phyloP scores from a whole-genome alignment of 2,329 filamentous ascomycete species.

The Calonectria leucothoes region DNA sequence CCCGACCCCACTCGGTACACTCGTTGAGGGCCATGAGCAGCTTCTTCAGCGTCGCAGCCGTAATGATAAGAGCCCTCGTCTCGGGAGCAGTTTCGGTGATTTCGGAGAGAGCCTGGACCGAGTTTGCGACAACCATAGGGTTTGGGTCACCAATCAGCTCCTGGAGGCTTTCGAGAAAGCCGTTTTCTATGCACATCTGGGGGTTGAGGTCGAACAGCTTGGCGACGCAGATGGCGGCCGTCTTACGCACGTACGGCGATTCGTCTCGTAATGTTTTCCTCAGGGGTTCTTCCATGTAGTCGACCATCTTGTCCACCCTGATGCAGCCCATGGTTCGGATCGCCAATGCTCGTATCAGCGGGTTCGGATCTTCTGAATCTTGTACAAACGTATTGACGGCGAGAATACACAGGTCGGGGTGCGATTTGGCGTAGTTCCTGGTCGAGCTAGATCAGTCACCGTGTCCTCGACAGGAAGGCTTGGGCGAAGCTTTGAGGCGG shows the following conservation, averaged over 20 bases:
- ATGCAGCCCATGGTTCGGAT: slow-evolving; percentile 99
- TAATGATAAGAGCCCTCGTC: slow-evolving; percentile 87
- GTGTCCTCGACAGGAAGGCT: slow-evolving; percentile 17
- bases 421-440: slow-evolving; percentile 99
- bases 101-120: slow-evolving; percentile 91
- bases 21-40: slow-evolving; percentile 96
- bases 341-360: slow-evolving; percentile 91
- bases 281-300: slow-evolving; percentile 99
- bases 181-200: slow-evolving; percentile 92
- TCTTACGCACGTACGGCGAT: slow-evolving; percentile 98
- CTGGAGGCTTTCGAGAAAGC: slow-evolving; percentile 92
- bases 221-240: slow-evolving; percentile 95
- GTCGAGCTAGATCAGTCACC: slow-evolving; percentile 8
- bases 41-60: slow-evolving; percentile 88
- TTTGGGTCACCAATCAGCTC: slow-evolving; percentile 98
- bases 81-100: slow-evolving; percentile 92
- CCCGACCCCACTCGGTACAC: slow-evolving; percentile 97
- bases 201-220: slow-evolving; percentile 98
- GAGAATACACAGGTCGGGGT: slow-evolving; percentile 97
- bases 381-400: slow-evolving; percentile 99
- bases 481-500: neutral
- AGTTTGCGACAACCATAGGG: slow-evolving; percentile 99
- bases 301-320: slow-evolving; percentile 98
- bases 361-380: slow-evolving; percentile 98
- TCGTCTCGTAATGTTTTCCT: slow-evolving; percentile 97